Conservation (phyloP, 306 rosid species). For the Vicia sativa region DNA sequence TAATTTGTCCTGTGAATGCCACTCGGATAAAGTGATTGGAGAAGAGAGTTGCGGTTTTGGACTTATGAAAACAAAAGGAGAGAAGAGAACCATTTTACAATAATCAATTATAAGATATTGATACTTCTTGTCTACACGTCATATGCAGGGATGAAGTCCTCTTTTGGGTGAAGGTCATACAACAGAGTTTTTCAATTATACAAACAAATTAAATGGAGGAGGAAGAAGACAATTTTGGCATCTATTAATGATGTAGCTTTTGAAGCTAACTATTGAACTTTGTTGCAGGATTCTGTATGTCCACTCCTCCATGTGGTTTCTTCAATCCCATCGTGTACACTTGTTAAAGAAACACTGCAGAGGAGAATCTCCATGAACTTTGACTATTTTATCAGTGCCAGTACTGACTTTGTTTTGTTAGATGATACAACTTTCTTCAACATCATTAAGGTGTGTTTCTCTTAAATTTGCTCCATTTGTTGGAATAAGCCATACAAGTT, state of each 20-base stretch:
- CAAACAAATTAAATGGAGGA: constrained; percentile 85
- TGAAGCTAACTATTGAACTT: constrained; percentile 75
- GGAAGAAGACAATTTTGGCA: constrained; percentile 85
- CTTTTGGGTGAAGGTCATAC: constrained; percentile 90
- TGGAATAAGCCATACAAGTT: constrained; percentile 23
- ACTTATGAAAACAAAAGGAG: constrained; percentile 77
- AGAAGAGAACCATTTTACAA: constrained; percentile 64
- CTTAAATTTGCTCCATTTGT: constrained; percentile 32
- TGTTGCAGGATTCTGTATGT: constrained; percentile 95
- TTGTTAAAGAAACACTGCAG: constrained; percentile 76
- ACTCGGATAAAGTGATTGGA: constrained; percentile 62
- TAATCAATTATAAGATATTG: constrained; percentile 67
- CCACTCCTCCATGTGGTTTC: constrained; percentile 85
- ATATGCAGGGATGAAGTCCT: constrained; percentile 97
- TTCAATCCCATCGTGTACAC: constrained; percentile 72
- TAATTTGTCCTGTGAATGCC: constrained; percentile 45
- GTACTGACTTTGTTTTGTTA: constrained; percentile 69
- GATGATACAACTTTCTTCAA: constrained; percentile 68
- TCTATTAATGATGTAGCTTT: constrained; percentile 56
- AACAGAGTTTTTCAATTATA: constrained; percentile 77
- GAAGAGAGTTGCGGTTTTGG: constrained; percentile 72
- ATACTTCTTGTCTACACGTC: constrained; percentile 71
- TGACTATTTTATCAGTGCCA: constrained; percentile 88
- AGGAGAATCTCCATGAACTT: constrained; percentile 85
- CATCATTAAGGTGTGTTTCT: constrained; percentile 73